Percentiles rank a stretch among this genome's conserved stretches.
phyloP scores from a whole-genome alignment of 1,284 basidiomycete genomes.

The Microbotryum silenes-acaulis region DNA sequence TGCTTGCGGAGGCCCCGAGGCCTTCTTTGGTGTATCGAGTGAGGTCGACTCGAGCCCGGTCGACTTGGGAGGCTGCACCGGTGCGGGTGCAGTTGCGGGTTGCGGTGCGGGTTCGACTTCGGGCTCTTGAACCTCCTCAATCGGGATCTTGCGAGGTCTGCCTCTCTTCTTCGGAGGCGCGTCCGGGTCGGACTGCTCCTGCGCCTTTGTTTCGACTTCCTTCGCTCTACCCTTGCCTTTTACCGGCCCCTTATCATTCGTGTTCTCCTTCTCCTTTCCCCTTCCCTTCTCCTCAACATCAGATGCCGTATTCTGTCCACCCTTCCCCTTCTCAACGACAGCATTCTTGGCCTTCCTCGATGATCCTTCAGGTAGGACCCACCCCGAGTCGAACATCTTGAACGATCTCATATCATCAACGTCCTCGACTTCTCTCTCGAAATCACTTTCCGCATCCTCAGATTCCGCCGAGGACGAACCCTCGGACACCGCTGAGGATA shows the following conservation, averaged over 20 bases:
- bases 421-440: not conserved
- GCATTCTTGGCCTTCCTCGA: not conserved
- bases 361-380: not conserved
- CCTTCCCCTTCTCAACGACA: not conserved
- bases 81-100: too few species aligned
- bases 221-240: slow-evolving; percentile 8
- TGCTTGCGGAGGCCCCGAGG: too few species aligned
- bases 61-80: too few species aligned
- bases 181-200: not conserved
- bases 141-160: slow-evolving; percentile 7
- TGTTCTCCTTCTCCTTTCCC: slow-evolving; percentile 29
- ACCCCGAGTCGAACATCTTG: slow-evolving; percentile 3
- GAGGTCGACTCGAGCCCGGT: too few species aligned
- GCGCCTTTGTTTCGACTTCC: slow-evolving; percentile 5
- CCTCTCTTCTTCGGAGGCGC: slow-evolving; percentile 6
- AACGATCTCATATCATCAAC: not conserved
- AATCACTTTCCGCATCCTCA: too few species aligned
- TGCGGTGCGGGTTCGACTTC: slow-evolving; percentile 9
- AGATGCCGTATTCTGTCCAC: not conserved
- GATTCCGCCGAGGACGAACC: too few species aligned
- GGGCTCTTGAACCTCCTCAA: not conserved
- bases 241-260: slow-evolving; percentile 12
- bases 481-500: too few species aligned
- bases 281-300: slow-evolving; percentile 2
- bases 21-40: too few species aligned